phyloP scores from a whole-genome alignment of 1,139 yeast species.

The Debaryomyces singareniensis region DNA sequence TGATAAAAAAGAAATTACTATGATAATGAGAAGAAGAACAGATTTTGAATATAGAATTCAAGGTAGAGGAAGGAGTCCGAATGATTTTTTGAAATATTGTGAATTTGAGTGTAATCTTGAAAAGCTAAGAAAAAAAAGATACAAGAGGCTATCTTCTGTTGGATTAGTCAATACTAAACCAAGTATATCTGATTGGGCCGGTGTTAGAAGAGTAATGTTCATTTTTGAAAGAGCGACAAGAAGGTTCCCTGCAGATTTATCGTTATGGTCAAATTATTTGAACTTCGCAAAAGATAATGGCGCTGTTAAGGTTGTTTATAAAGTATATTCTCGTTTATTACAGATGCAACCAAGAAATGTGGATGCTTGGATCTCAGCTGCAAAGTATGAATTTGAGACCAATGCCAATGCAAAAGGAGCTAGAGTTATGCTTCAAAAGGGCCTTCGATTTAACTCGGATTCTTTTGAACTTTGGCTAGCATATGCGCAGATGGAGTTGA shows the following conservation, averaged over 20 bases:
- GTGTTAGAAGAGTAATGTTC: slow-evolving; percentile 73
- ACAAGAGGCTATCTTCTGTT: slow-evolving; percentile 51
- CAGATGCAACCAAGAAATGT: slow-evolving; percentile 89
- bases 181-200: slow-evolving; percentile 82
- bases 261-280: slow-evolving; percentile 75
- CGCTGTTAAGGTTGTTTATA: slow-evolving; percentile 75
- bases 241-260: slow-evolving; percentile 71
- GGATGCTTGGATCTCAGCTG: slow-evolving; percentile 91
- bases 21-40: slow-evolving; percentile 88
- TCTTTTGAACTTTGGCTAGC: slow-evolving; percentile 71
- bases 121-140: slow-evolving; percentile 67
- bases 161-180: slow-evolving; percentile 46
- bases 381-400: slow-evolving; percentile 85
- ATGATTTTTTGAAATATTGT: slow-evolving; percentile 74
- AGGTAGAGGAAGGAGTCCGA: slow-evolving; percentile 74
- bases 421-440: slow-evolving; percentile 78
- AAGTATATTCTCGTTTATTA: slow-evolving; percentile 70
- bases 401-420: slow-evolving; percentile 90
- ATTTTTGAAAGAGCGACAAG: slow-evolving; percentile 80
- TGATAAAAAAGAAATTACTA: slow-evolving; percentile 69
- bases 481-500: slow-evolving; percentile 82
- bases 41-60: slow-evolving; percentile 90
- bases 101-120: slow-evolving; percentile 81
- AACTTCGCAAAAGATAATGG: slow-evolving; percentile 68
- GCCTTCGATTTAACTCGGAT: slow-evolving; percentile 76